Evolutionary conservation across 1,139 yeast species (phyloP), one percentile per base, ranked within the genome.

Genomic region (Geotrichum restrictum): DNA sequence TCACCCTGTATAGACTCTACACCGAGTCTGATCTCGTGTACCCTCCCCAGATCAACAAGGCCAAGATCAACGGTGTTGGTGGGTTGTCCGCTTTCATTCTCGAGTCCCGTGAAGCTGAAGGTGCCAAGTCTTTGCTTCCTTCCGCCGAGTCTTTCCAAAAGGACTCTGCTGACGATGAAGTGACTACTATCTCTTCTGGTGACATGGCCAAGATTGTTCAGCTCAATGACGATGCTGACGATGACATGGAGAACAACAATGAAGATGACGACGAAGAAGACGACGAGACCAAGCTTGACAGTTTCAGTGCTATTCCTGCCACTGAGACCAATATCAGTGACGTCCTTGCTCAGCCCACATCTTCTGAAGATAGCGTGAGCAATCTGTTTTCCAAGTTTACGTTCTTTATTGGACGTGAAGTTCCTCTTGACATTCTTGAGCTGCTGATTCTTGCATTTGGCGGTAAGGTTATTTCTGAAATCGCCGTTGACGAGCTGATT

Each of bases 361-460:
- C 70, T 57, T 76, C 74, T 33, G 75, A 81, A 33, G 77, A 81
- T 34, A 79, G 83, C 45, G 74, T 80, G 19, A 78, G 88, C 13
- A 75, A 76, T 33, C 73, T 93, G 53, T 88, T 93, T 67, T 75
- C 84, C 50, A 79, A 81, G 55, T 86, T 89, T 66, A 80, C 85
- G 6, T 91, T 93, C 69, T 93, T 74, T 67, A 81, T 94, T 57
- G 96, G 98, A 54, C 85, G 99, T 71, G 99, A 93, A 74, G 98
- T 93, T 44, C 89, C 98, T 24, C 76, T 91, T 59, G 98, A 93
- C 62, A 81, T 91, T 60, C 75, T 91, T 60, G 98, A 93, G 74
- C 87, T 93, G 68, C 78, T 91, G 61, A 83, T 91, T 57, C 76
- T 89, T 57, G 81, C 97, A 3, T 83, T 87, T 66, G 98, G 98